These are phyloP conservation scores for Emergomyces africanus DNA, from an alignment of 2,329 filamentous ascomycete species.

Conservation along the genomic window DNA sequence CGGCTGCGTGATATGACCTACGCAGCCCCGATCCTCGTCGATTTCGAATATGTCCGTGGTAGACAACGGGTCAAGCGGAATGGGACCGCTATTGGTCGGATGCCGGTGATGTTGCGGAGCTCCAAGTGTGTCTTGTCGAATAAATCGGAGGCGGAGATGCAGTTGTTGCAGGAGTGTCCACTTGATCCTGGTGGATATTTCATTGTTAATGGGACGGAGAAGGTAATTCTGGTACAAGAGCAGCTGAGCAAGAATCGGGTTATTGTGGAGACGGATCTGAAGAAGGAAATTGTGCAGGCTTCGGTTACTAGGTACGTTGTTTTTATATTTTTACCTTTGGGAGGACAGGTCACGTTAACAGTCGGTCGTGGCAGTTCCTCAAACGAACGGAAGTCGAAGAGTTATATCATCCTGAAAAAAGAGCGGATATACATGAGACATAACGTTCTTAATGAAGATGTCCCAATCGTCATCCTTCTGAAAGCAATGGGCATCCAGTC, in stretches of 20 bases:
- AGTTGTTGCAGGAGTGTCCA: slow-evolving; percentile 84
- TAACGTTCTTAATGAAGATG: slow-evolving; percentile 82
- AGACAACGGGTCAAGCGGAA: slow-evolving; percentile 62
- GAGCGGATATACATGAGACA: slow-evolving; percentile 80
- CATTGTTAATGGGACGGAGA: slow-evolving; percentile 93
- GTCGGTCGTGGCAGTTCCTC: slow-evolving; percentile 58
- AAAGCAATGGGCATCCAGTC: slow-evolving; percentile 90
- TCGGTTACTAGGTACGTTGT: slow-evolving; percentile 60
- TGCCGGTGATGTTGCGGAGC: slow-evolving; percentile 95
- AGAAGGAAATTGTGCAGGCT: slow-evolving; percentile 87
- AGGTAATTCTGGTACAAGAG: slow-evolving; percentile 96
- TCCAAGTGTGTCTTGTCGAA: slow-evolving; percentile 79
- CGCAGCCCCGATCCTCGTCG: slow-evolving; percentile 82
- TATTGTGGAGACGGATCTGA: slow-evolving; percentile 84
- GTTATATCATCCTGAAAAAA: slow-evolving; percentile 89
- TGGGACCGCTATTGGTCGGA: slow-evolving; percentile 67
- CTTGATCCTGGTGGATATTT: slow-evolving; percentile 96
- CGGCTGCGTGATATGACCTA: slow-evolving; percentile 97
- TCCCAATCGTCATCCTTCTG: slow-evolving; percentile 88
- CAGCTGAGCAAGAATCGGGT: slow-evolving; percentile 98
- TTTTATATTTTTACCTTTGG: not conserved
- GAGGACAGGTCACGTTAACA: not conserved
- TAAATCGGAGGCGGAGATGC: slow-evolving; percentile 80
- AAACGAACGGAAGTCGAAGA: slow-evolving; percentile 95
- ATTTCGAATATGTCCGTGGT: slow-evolving; percentile 80